A percentile compares a stretch with the other conserved stretches of the same genome.
These are phyloP conservation scores for Pythium pyrilobum DNA, from an alignment of 352 stramenopile species.

Conservation along the genomic window DNA sequence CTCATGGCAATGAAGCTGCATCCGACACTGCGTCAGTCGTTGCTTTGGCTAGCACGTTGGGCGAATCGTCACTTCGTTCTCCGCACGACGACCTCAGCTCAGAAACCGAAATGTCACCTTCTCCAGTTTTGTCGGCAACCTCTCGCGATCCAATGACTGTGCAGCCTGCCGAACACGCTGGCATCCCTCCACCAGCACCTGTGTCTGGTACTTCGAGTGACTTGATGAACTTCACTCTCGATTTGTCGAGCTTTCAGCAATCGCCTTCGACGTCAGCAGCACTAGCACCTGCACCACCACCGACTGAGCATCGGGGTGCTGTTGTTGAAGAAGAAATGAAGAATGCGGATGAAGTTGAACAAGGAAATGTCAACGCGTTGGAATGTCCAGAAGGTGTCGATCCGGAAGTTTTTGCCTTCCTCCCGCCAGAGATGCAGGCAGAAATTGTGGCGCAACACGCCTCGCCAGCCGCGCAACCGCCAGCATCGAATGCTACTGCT, in stretches of 20 bases:
- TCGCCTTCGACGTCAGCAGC: constrained; percentile 4
- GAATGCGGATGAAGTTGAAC: constrained; percentile 11
- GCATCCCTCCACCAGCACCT: constrained; percentile 28
- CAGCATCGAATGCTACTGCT: not conserved
- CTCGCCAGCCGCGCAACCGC: constrained; percentile 20
- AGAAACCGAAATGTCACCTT: constrained; percentile 30
- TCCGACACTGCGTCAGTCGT: constrained; percentile 73
- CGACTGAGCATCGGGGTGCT: not conserved
- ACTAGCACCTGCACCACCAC: not conserved
- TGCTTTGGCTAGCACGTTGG: constrained; percentile 79
- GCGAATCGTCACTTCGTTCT: constrained; percentile 74
- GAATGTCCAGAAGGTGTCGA: constrained; percentile 94
- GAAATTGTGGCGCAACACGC: constrained; percentile 90
- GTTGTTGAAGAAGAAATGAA: constrained; percentile 19
- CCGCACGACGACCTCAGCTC: constrained; percentile 51
- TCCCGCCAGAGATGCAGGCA: constrained; percentile 96
- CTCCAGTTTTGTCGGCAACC: constrained; percentile 11
- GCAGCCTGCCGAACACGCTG: not conserved
- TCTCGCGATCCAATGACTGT: not conserved
- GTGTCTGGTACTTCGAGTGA: constrained; percentile 24
- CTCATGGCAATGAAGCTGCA: constrained; percentile 22
- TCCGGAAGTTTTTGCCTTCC: constrained; percentile 93
- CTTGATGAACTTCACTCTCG: constrained; percentile 83
- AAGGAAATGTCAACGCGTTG: not conserved
- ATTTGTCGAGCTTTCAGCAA: constrained; percentile 52